Conservation (phyloP, 352 stramenopile species). For the Pythium insidiosum region DNA sequence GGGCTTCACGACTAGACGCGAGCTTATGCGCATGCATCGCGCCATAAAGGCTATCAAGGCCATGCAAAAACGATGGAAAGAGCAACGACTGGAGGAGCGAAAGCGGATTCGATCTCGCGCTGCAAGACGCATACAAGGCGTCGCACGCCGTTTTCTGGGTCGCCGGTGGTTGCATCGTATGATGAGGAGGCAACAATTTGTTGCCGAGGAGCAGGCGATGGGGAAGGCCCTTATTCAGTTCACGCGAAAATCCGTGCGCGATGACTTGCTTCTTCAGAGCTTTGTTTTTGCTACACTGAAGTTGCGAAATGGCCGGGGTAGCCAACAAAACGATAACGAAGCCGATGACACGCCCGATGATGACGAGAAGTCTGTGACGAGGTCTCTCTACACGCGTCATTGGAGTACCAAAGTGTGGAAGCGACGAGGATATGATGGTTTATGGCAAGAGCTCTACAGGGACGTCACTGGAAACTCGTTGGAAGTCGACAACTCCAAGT, state of each 20-base stretch:
- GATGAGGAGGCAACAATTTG: conserved; percentile 37
- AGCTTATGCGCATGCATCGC: conserved; percentile 30
- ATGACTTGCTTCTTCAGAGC: conserved; percentile 61
- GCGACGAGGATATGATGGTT: conserved; percentile 44
- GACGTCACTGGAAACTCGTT: conserved; percentile 28
- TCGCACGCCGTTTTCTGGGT: conserved; percentile 25
- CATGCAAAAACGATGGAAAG: conserved; percentile 40
- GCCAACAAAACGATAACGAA: conserved; percentile 4
- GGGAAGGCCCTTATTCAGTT: conserved; percentile 35
- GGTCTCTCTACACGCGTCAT: conserved; percentile 31
- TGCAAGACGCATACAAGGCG: conserved; percentile 28
- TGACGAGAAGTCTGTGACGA: conserved; percentile 22
- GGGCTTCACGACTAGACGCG: conserved; percentile 32
- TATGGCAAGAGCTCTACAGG: conserved; percentile 63
- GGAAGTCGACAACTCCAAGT: conserved; percentile 65
- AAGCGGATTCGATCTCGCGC: conserved; percentile 15
- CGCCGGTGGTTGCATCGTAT: conserved; percentile 25
- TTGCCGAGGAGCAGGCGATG: conserved; percentile 43
- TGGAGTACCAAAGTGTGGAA: conserved; percentile 27
- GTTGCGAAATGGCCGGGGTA: no score
- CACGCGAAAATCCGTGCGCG: conserved; percentile 31
- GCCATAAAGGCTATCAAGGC: conserved; percentile 35
- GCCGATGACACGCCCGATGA: background rate
- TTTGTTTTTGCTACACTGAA: conserved; percentile 32
- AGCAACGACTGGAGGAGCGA: conserved; percentile 19